Evolutionary conservation across 768 basidiomycete genomes (phyloP), one percentile per base, ranked within the genome.

Genomic region (Boletus reticulatus): DNA sequence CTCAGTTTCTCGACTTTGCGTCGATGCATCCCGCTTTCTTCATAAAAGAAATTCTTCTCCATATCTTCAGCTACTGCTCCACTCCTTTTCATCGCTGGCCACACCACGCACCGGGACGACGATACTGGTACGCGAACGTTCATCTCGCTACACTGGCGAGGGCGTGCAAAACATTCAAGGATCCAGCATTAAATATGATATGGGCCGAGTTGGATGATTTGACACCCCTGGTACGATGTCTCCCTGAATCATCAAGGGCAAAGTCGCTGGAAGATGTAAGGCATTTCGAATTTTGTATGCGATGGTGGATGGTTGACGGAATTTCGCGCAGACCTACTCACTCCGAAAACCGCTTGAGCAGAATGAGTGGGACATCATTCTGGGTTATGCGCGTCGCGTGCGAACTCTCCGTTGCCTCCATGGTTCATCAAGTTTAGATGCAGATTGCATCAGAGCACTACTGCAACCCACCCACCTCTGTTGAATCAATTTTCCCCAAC

Each of bases 121-220:
- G n/a, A 1, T 11, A 9, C n/a, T 31, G 20, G 24, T 57, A 54
- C 50, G 43, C 39, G 22, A 56, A 47, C 31, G 9, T 9, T n/a
- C 5, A 48, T 44, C 54, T 63, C 5, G 43, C 5, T 13, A 7
- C 22, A 0, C 24, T 60, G 5, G 52, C 63, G 2, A 50, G 56
- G 37, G 55, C 57, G 10, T 66, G 63, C 39, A 55, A 13, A 27
- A 16, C 56, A 17, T 62, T 66, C 56, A 65, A 48, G 19, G 52
- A 52, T 0, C 49, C 53, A 4, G 63, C 58, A 2, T 17, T 67
- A 9, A 42, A 53, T 19, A 34, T 53, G 43, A 39, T 62, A 7
- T 65, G 52, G 58, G 32, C 43, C 4, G 45, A 59, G 29, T 48
- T 67, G 32, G 36, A 43, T 5, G 48, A 48, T 44, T 19, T 57